Conservation (phyloP, 1,284 basidiomycete species). For the Leccinum griseonigrum region DNA sequence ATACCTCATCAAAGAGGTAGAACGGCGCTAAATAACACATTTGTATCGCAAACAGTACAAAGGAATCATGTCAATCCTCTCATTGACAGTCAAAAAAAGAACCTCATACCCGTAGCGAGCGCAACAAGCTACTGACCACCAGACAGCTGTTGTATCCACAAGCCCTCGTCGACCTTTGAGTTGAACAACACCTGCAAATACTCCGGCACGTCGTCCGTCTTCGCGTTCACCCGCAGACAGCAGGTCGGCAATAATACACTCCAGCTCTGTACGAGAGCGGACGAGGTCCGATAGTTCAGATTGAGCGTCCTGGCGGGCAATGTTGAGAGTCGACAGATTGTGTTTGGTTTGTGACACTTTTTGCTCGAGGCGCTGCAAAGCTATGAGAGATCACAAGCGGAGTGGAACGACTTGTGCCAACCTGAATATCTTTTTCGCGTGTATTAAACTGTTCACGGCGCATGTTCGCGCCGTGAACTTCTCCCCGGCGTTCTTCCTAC, state of each 20-base stretch:
- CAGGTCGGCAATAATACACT: conserved; percentile 81
- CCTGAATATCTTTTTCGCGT: conserved; percentile 82
- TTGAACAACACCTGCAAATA: conserved; percentile 87
- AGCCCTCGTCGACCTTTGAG: conserved; percentile 94
- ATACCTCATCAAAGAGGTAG: conserved; percentile 97
- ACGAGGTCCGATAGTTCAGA: conserved; percentile 79
- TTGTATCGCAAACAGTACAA: conserved; percentile 93
- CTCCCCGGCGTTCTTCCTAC: conserved; percentile 79
- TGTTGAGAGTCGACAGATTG: conserved; percentile 62
- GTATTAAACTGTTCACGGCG: conserved; percentile 79
- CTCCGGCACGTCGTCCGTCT: conserved; percentile 58
- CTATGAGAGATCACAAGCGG: conserved; percentile 4
- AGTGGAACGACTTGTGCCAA: conserved; percentile 34
- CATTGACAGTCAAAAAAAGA: background rate
- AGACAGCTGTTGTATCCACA: conserved; percentile 94
- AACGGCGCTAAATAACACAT: conserved; percentile 99
- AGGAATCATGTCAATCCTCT: background rate
- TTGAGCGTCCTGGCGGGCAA: conserved; percentile 72
- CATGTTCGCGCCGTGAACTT: conserved; percentile 82
- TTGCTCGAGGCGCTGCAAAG: conserved; percentile 65
- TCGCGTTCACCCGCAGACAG: conserved; percentile 58
- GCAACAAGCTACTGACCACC: conserved; percentile 98
- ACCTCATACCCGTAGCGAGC: conserved; percentile 75
- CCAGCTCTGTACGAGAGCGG: conserved; percentile 74
- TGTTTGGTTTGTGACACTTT: conserved; percentile 73